Conservation (phyloP, 208 protist genomes). For the Leishmania gerbilli region DNA sequence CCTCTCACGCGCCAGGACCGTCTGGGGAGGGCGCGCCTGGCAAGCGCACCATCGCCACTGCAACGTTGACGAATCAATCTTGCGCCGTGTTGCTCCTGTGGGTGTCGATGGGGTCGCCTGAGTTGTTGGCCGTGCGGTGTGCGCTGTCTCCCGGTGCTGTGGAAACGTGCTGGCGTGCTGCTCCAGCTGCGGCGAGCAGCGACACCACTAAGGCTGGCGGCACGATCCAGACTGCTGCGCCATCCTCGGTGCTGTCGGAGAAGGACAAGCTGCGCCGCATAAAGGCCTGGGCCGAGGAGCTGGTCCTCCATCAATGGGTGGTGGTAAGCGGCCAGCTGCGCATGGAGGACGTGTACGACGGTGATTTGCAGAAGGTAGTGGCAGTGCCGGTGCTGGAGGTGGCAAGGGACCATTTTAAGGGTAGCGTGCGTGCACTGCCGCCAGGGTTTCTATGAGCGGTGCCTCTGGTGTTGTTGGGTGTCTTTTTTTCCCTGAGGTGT, state of each 20-base stretch:
- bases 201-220: neutral
- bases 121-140: constrained; percentile 47
- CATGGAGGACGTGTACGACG: constrained; percentile 53
- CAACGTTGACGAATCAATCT: neutral
- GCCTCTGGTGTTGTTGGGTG: neutral
- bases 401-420: constrained; percentile 26
- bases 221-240: neutral
- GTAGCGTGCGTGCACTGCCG: constrained; percentile 8
- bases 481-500: neutral
- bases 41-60: constrained; percentile 14
- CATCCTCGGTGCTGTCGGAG: neutral
- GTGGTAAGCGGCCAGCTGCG: constrained; percentile 56
- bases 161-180: constrained; percentile 12
- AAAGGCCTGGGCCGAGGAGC: constrained; percentile 19
- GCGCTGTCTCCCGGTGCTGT: constrained; percentile 25
- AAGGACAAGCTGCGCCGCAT: constrained; percentile 14
- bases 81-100: constrained; percentile 45
- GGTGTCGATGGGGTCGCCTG: constrained; percentile 28
- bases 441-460: neutral
- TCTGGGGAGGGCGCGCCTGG: constrained; percentile 1
- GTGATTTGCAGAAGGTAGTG: constrained; percentile 34
- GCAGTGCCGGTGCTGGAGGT: constrained; percentile 51
- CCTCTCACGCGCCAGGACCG: constrained; percentile 14
- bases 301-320: constrained; percentile 35
- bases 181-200: neutral